These are phyloP conservation scores for Moesziomyces globuligerus DNA, from an alignment of 1,284 basidiomycete species.

Conservation along the genomic window DNA sequence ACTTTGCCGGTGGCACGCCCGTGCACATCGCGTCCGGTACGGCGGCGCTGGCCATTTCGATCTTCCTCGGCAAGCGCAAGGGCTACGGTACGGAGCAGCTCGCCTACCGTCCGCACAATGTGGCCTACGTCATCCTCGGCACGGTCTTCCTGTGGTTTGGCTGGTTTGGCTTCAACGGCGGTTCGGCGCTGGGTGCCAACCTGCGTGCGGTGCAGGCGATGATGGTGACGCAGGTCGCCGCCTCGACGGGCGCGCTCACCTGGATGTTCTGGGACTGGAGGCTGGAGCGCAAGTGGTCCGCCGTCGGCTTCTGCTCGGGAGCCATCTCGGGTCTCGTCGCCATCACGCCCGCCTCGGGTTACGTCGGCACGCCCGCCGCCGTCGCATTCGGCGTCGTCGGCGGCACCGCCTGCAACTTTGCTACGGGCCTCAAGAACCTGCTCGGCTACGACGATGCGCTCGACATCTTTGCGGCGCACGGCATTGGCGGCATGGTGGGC, in stretches of 20 bases:
- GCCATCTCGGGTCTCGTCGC: constrained; percentile 88
- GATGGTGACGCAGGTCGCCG: constrained; percentile 75
- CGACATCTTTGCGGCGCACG: constrained; percentile 86
- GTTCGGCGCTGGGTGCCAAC: constrained; percentile 68
- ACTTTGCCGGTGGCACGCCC: constrained; percentile 69
- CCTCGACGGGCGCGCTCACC: constrained; percentile 73
- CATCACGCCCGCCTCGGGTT: constrained; percentile 73
- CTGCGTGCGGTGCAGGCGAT: constrained; percentile 68
- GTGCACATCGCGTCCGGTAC: constrained; percentile 69
- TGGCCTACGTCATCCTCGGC: constrained; percentile 68
- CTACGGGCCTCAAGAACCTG: constrained; percentile 85
- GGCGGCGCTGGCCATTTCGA: constrained; percentile 65
- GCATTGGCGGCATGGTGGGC: constrained; percentile 86
- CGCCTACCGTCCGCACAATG: constrained; percentile 67
- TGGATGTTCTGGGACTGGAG: constrained; percentile 67
- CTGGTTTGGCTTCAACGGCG: constrained; percentile 68
- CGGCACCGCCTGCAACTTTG: constrained; percentile 88
- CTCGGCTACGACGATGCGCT: constrained; percentile 69
- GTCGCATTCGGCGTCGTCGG: constrained; percentile 75
- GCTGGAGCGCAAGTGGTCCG: constrained; percentile 69
- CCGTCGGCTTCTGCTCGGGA: constrained; percentile 94
- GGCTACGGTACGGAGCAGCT: constrained; percentile 69
- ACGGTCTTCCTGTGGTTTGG: constrained; percentile 69
- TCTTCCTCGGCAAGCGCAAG: constrained; percentile 68
- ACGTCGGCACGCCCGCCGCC: constrained; percentile 62